Percentiles rank a stretch among this genome's conserved stretches.
These are phyloP conservation scores for Fusarium udum DNA, from an alignment of 2,329 filamentous ascomycete genomes.

Conservation along the genomic window DNA sequence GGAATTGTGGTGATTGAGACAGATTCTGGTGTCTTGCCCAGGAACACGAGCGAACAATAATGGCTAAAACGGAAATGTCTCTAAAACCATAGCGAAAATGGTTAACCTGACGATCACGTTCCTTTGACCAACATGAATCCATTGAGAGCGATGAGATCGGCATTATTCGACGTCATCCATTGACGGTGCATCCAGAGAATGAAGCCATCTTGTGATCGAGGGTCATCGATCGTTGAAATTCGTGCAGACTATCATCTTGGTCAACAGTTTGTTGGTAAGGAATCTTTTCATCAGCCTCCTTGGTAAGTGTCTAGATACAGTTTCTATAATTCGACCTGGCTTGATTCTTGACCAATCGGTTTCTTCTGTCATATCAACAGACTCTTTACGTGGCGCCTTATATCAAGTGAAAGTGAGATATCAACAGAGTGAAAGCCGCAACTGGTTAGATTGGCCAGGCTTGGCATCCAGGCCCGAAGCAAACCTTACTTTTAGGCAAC, in stretches of 20 bases:
- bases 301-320: conserved; percentile 11
- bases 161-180: conserved; percentile 16
- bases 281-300: conserved; percentile 5
- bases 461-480: conserved; percentile 30
- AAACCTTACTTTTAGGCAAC: conserved; percentile 9
- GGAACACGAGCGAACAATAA: not conserved
- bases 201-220: not conserved
- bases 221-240: not conserved
- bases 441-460: conserved; percentile 15
- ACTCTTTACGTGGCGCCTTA: not conserved
- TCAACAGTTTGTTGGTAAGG: conserved; percentile 1
- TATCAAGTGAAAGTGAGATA: not conserved
- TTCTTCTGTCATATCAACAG: not conserved
- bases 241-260: not conserved
- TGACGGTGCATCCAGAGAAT: not conserved
- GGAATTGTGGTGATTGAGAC: conserved; percentile 20
- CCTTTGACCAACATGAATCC: conserved; percentile 4
- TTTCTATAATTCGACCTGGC: conserved; percentile 11
- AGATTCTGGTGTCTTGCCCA: not conserved
- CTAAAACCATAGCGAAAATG: not conserved
- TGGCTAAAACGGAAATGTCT: conserved; percentile 2
- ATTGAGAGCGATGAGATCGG: not conserved
- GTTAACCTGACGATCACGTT: conserved; percentile 27
- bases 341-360: not conserved
- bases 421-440: not conserved